Evolutionary conservation across 2,329 filamentous ascomycete genomes (phyloP), one percentile per base, ranked within the genome.

Genomic region (Colletotrichum plurivorum): DNA sequence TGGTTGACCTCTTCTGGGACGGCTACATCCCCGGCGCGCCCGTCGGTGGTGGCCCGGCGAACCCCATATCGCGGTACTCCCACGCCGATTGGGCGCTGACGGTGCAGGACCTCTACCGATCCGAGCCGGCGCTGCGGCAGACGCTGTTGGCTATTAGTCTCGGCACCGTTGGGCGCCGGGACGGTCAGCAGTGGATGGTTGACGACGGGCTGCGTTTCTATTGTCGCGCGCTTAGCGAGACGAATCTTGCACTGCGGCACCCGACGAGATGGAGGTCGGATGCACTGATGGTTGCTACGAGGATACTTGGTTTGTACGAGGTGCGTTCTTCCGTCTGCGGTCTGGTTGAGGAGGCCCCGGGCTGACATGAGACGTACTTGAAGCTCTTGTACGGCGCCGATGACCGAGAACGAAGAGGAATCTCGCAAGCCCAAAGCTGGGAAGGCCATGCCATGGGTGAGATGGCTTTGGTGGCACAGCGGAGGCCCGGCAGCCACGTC

Each of bases 201-300:
- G 65, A 67, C 3, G 72, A 74, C 39, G 72, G 73, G 4, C 60
- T 75, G 8, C 66, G 72, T 18, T 67, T 73, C 10, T 75, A 75
- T 36, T 73, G 72, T 18, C 52, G 36, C 5, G 71, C 73, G 12
- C 57, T 75, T 9, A 58, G 65, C 4, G 67, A 70, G 52, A 53
- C 68, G 9, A 71, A 67, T 7, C 12, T 22, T 9, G 70, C 36
- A 1, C 39, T 71, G 4, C 36, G 67, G 4, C 45, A 61, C 13
- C 49, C 67, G 12, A 55, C 31, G 43, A 31, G 67, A 20, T 41
- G 63, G 56, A 71, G 52, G 59, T 71, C 70, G 7, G 68, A 72
- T 15, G 70, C 63, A 2, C 27, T 63, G 43, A 55, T 71, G 45
- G 20, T 71, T 31, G 65, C 68, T 16, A 65, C 70, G 2, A 68